Evolutionary conservation across 1,284 basidiomycete genomes (phyloP).

Genomic region (Stygiomarasmius scandens): DNA sequence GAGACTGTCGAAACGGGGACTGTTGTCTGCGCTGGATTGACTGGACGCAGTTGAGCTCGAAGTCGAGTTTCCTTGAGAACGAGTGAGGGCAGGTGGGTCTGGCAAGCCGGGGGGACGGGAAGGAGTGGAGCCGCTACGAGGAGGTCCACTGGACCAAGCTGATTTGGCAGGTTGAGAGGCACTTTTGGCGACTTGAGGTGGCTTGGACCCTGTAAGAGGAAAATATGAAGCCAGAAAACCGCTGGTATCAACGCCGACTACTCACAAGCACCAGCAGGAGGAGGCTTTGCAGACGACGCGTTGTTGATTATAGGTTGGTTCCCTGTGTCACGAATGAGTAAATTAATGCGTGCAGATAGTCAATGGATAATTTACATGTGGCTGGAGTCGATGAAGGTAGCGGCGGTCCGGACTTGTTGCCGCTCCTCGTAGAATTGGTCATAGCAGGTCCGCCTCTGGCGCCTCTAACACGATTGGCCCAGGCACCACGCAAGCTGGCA

Average conservation of each 20-base stretch:
- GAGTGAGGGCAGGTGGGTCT: background rate
- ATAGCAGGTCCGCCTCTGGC: background rate
- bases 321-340: background rate
- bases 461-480: background rate
- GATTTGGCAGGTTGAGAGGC: background rate
- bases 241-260: background rate
- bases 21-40: background rate
- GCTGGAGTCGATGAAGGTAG: background rate
- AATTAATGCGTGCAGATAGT: background rate
- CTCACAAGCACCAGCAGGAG: slow-evolving; percentile 3
- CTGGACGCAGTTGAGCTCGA: background rate
- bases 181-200: slow-evolving; percentile 5
- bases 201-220: background rate
- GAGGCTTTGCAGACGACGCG: background rate
- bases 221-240: background rate
- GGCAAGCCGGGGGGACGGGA: background rate
- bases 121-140: background rate
- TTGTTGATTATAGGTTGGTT: background rate
- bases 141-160: background rate
- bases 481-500: background rate
- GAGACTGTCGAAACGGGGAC: background rate
- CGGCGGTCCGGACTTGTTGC: background rate
- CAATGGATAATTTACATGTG: background rate
- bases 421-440: background rate
- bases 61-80: background rate